A percentile compares a stretch with the other conserved stretches of the same genome.
These are phyloP conservation scores for Lecanicillium sp. DNA, from an alignment of 2,329 filamentous ascomycete species.

Conservation along the genomic window DNA sequence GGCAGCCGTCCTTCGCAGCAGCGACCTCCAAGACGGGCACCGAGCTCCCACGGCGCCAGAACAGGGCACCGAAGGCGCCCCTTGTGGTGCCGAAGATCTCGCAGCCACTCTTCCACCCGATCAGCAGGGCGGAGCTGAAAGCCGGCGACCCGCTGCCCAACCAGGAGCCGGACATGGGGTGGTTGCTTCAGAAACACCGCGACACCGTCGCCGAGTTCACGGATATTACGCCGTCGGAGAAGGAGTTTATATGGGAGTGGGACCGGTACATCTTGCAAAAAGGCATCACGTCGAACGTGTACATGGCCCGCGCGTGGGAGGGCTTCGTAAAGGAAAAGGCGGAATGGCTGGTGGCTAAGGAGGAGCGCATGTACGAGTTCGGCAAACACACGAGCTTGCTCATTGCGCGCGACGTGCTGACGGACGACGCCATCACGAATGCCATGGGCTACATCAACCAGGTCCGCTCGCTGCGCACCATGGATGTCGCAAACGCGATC, in stretches of 20 bases:
- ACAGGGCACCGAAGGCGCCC: conserved; percentile 22
- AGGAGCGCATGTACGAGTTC: conserved; percentile 46
- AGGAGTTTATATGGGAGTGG: conserved; percentile 55
- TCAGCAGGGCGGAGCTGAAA: conserved; percentile 47
- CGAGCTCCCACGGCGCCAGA: conserved; percentile 9
- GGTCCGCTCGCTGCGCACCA: conserved; percentile 19
- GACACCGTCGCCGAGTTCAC: conserved; percentile 52
- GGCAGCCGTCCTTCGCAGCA: not conserved
- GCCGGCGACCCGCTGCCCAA: conserved; percentile 43
- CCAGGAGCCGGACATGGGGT: conserved; percentile 40
- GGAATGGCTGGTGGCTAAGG: conserved; percentile 44
- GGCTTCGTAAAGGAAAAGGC: conserved; percentile 46
- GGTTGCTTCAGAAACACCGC: conserved; percentile 54
- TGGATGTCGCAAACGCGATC: conserved; percentile 19
- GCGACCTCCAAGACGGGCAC: not conserved
- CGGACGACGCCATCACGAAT: conserved; percentile 37
- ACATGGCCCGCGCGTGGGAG: conserved; percentile 46
- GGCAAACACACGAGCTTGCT: conserved; percentile 49
- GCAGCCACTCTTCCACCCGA: conserved; percentile 50
- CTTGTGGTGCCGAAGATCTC: conserved; percentile 43
- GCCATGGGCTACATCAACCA: conserved; percentile 39
- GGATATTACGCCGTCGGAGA: conserved; percentile 48
- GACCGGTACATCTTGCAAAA: conserved; percentile 48
- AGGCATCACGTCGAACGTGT: conserved; percentile 45
- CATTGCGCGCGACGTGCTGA: conserved; percentile 41